phyloP scores from a whole-genome alignment of 83 land plant species.

The Larix sibirica region DNA sequence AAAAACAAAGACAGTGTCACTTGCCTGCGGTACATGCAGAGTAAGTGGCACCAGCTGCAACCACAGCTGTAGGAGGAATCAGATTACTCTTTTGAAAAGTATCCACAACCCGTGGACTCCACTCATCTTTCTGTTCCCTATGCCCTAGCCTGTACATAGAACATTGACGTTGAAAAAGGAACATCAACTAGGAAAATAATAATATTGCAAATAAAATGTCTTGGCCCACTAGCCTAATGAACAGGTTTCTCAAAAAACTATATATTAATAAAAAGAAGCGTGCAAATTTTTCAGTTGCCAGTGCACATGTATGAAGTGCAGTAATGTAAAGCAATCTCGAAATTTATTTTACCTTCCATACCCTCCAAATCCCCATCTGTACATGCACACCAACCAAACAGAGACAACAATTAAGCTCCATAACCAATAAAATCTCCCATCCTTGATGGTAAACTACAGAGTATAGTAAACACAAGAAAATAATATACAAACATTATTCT shows the following conservation, averaged over 20 bases:
- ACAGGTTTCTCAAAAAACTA: not conserved
- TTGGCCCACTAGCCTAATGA: not conserved
- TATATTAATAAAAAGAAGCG: not conserved
- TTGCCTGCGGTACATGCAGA: slow-evolving; percentile 61
- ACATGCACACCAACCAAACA: not conserved
- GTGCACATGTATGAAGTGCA: not conserved
- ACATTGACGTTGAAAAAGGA: not conserved
- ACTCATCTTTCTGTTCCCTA: slow-evolving; percentile 96
- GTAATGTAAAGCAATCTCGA: not conserved
- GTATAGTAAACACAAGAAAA: not conserved
- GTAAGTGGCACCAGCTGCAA: slow-evolving; percentile 91
- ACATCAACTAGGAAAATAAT: not conserved
- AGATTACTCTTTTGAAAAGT: slow-evolving; percentile 78
- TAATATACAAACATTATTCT: not conserved
- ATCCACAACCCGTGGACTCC: slow-evolving; percentile 84
- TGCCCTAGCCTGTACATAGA: slow-evolving; percentile 75
- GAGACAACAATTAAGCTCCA: not conserved
- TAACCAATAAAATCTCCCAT: not conserved
- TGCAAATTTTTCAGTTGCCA: not conserved
- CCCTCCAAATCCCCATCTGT: slow-evolving; percentile 99
- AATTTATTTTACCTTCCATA: slow-evolving; percentile 81
- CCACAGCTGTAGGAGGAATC: slow-evolving; percentile 81
- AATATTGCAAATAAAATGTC: not conserved
- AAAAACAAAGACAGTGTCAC: too few relatives aligned
- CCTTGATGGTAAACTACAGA: not conserved